A percentile compares a stretch with the other conserved stretches of the same genome.
These are phyloP conservation scores for Phytophthora pluvialis DNA, from an alignment of 352 stramenopile species.

Conservation along the genomic window DNA sequence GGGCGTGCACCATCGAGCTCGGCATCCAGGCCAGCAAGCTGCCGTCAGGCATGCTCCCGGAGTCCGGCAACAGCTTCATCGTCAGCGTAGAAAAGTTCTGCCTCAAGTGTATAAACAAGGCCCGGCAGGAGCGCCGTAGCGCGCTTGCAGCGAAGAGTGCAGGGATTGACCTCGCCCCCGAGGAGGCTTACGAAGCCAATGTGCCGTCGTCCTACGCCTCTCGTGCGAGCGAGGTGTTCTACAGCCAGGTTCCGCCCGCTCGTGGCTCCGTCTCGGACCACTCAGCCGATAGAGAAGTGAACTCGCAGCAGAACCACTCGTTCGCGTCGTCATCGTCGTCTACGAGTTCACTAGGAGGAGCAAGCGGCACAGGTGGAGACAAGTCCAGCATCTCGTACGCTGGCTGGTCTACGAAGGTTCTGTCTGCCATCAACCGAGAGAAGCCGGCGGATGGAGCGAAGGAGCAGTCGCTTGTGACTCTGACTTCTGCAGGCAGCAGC, in stretches of 20 bases:
- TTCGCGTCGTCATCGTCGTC: constrained; percentile 55
- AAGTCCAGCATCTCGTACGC: constrained; percentile 58
- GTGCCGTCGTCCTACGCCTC: constrained; percentile 35
- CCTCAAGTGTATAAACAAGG: constrained; percentile 80
- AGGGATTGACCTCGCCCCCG: constrained; percentile 17
- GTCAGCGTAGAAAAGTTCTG: constrained; percentile 86
- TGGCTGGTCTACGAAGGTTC: constrained; percentile 66
- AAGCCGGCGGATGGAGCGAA: constrained; percentile 41
- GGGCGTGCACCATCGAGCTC: constrained; percentile 70
- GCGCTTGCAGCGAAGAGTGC: constrained; percentile 31
- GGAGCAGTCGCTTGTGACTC: constrained; percentile 36
- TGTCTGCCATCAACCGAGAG: constrained; percentile 51
- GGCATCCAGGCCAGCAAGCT: constrained; percentile 61
- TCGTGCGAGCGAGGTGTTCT: constrained; percentile 42
- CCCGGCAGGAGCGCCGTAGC: constrained; percentile 59
- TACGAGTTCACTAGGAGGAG: constrained; percentile 36
- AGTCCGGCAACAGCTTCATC: constrained; percentile 56
- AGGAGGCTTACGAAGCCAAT: constrained; percentile 29
- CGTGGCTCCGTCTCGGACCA: constrained; percentile 46
- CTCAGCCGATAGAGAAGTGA: constrained; percentile 27
- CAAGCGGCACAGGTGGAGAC: constrained; percentile 30
- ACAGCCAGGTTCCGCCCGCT: constrained; percentile 27
- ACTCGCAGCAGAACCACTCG: constrained; percentile 40
- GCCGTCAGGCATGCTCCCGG: constrained; percentile 58
- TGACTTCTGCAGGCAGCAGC: constrained; percentile 30